phyloP scores from a whole-genome alignment of 2,329 filamentous ascomycete genomes.

The Sporothrix pseudoabietina region DNA sequence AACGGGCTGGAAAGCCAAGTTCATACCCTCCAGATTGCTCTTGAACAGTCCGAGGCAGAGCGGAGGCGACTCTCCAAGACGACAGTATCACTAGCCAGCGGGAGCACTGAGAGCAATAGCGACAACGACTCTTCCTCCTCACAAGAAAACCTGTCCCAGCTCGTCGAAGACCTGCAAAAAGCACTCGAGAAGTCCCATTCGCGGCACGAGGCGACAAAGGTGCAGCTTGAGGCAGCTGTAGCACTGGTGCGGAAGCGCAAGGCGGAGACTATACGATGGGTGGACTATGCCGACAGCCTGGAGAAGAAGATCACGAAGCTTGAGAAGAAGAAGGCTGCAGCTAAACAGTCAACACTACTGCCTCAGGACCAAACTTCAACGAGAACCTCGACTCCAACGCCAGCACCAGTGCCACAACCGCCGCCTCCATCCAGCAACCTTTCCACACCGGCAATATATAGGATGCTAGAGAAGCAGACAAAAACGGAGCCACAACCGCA shows the following conservation, averaged over 20 bases:
- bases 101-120: neutral
- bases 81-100: neutral
- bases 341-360: neutral
- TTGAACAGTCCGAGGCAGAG: neutral
- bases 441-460: neutral
- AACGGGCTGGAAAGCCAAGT: conserved; percentile 46
- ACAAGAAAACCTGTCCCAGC: neutral
- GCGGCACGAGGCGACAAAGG: conserved; percentile 23
- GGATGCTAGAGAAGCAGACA: conserved; percentile 2
- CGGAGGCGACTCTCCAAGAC: no score
- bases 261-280: conserved; percentile 50
- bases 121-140: neutral
- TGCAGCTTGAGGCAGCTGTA: conserved; percentile 46
- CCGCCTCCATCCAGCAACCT: neutral
- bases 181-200: conserved; percentile 32
- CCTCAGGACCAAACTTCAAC: neutral
- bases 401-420: neutral
- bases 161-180: conserved; percentile 18
- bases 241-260: conserved; percentile 47
- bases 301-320: conserved; percentile 49
- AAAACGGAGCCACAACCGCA: neutral
- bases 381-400: neutral
- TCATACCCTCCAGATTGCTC: conserved; percentile 35
- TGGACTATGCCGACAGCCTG: conserved; percentile 48
- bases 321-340: conserved; percentile 42